Base-by-base conservation (phyloP, 2,329 filamentous ascomycete species). In the Ophiostoma perfectum region DNA sequence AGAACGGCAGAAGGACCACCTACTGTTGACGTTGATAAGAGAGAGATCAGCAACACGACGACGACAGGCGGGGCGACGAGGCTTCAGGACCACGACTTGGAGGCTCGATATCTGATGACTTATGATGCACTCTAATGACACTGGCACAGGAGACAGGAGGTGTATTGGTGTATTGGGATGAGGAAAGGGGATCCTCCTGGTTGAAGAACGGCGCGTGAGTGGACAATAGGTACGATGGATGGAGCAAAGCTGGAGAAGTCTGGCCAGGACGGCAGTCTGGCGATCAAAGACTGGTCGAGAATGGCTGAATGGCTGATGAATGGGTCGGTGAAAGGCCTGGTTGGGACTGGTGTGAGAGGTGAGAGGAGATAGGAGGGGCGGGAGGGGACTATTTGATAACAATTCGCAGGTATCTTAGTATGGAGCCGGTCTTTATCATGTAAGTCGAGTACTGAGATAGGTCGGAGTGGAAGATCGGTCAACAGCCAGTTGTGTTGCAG, bases 291-390 rank as follows among this genome's bases (percentile, higher is more conserved):
- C n/a, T 55, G 49, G 16, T 52, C 3, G 49, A 14, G 49, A 18
- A 18, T 55, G 49, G 49, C 18, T 52, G 18, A 16, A 5, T 49
- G 18, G 47, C 47, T 49, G 49, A 52, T 52, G n/a, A 18, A 55
- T 55, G 49, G 49, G n/a, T 55, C n/a, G 49, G 49, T 55, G 18
- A 55, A 38, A 18, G n/a, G 55, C 55, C 55, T 60, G 55, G 55
- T 38, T 38, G 27, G 55, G 55, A 60, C 27, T 12, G 55, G 27
- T 16, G 18, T 36, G 55, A 60, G 6, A 12, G 42, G 11, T 44
- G 42, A 12, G 6, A 8, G 42, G 42, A 44, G 7, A 12, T 6
- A 12, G 6, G 42, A 44, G 55, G 55, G 55, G 55, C 55, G 55
- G 27, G 27, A 60, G 4, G 55, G 27, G 55, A 27, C 49, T 55